Conservation (phyloP, 2,329 filamentous ascomycete species). For the Venturia effusa region DNA sequence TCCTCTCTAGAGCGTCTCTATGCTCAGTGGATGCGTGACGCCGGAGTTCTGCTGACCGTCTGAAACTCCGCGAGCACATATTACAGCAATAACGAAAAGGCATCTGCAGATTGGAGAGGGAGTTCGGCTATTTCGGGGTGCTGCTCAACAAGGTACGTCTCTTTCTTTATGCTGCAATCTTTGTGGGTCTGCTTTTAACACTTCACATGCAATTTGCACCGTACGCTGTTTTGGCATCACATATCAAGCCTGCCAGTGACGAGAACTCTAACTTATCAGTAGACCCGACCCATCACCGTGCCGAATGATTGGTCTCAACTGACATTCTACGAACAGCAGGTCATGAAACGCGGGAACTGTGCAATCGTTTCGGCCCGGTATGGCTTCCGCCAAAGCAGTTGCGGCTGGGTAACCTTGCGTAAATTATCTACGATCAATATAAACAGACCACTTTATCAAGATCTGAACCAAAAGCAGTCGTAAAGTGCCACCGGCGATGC, state of each 20-base stretch:
- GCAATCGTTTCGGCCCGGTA: background rate
- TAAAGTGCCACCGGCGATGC: background rate
- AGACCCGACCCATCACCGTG: background rate
- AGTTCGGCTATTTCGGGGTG: background rate
- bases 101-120: background rate
- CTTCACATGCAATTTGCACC: background rate
- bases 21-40: background rate
- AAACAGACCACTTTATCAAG: conserved; percentile 1
- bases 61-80: conserved; percentile 1
- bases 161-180: background rate
- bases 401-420: background rate
- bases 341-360: background rate
- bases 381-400: background rate
- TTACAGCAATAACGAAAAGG: background rate
- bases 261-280: background rate
- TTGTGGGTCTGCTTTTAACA: background rate
- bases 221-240: background rate
- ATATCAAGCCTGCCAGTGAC: background rate
- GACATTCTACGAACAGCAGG: background rate
- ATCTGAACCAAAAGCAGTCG: background rate
- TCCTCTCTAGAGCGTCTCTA: background rate
- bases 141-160: background rate
- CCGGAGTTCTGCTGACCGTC: background rate
- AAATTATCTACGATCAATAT: background rate
- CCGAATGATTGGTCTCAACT: background rate